Evolutionary conservation across 306 rosid genomes (phyloP), one percentile per base, ranked within the genome.

Genomic region (Cucumis melo): DNA sequence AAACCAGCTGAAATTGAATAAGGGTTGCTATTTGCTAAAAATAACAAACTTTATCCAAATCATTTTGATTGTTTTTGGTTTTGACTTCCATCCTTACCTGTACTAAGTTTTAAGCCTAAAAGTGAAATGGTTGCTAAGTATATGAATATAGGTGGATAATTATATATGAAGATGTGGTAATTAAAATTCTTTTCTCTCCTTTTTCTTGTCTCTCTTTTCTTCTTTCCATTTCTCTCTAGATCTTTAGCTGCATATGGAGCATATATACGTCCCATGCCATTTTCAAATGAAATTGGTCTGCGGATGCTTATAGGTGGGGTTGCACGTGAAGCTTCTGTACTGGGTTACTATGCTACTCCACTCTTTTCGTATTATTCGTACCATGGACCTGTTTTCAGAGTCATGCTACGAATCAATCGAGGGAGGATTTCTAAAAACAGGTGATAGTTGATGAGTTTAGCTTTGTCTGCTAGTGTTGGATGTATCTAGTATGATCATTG

Each of bases 301-400:
- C 84, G 97, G 50, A 94, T 94, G 98, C 96, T 91, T 84, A 91
- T 94, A 67, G 98, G 96, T n/a, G 98, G 98, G 62, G 95, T 85
- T 78, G 91, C 78, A 15, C 78, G 96, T 84, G 97, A 90, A 82
- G 98, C 98, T 78, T 87, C 95, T 29, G 85, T 89, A 21, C 62
- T 92, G 87, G 97, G 98, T 71, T 87, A 79, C 79, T 91, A 85
- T 73, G 86, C 91, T 29, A 82, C 91, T 17, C 98, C 97, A 19
- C 83, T 94, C 46, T 90, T 90, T 82, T 90, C 98, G 0, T 89
- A 94, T 84, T 89, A 91, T 74, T 89, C 97, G 41, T 91, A 80
- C 79, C 97, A 92, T 67, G 98, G 97, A 76, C 97, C 98, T 32
- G 89, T 94, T 73, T 94, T 94, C 70, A 79, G 97, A 81, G 96